Percentiles rank a stretch among this genome's conserved stretches.
These are phyloP conservation scores for Solanum clarkiae DNA, from an alignment of 257 asterid species.

Conservation along the genomic window DNA sequence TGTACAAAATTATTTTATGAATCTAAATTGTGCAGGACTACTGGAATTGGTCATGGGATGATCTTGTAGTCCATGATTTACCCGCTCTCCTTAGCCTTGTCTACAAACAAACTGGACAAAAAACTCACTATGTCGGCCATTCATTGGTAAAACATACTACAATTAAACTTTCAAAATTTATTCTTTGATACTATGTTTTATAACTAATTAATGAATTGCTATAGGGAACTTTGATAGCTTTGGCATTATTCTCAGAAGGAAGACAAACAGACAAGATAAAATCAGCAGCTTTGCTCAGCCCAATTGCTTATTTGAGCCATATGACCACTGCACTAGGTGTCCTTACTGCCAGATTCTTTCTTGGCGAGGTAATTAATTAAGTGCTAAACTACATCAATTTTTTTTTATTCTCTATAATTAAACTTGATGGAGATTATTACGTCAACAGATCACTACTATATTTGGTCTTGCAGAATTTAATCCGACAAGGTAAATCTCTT, in stretches of 20 bases:
- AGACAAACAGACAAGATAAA: slow-evolving; percentile 48
- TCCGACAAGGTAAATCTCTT: slow-evolving; percentile 42
- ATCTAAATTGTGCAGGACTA: slow-evolving; percentile 8
- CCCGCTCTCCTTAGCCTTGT: slow-evolving; percentile 17
- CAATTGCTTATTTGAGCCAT: slow-evolving; percentile 74
- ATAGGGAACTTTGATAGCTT: slow-evolving; percentile 78
- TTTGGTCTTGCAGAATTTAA: slow-evolving; percentile 77
- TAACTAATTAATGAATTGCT: neutral
- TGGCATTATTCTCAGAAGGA: slow-evolving; percentile 72
- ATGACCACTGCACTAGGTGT: slow-evolving; percentile 62
- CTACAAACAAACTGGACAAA: slow-evolving; percentile 19
- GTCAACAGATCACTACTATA: slow-evolving; percentile 40
- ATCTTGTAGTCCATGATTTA: slow-evolving; percentile 23
- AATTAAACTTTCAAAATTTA: no score
- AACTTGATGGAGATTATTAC: neutral
- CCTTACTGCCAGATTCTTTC: slow-evolving; percentile 43
- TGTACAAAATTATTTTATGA: neutral
- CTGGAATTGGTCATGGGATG: slow-evolving; percentile 53
- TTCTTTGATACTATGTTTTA: neutral
- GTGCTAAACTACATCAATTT: neutral
- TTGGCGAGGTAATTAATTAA: slow-evolving; percentile 47
- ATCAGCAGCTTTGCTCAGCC: slow-evolving; percentile 74
- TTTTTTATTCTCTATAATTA: neutral
- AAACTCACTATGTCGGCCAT: slow-evolving; percentile 29
- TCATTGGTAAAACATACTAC: slow-evolving; percentile 16